These are phyloP conservation scores for Sporothrix luriei DNA, from an alignment of 2,329 filamentous ascomycete species.

Conservation along the genomic window DNA sequence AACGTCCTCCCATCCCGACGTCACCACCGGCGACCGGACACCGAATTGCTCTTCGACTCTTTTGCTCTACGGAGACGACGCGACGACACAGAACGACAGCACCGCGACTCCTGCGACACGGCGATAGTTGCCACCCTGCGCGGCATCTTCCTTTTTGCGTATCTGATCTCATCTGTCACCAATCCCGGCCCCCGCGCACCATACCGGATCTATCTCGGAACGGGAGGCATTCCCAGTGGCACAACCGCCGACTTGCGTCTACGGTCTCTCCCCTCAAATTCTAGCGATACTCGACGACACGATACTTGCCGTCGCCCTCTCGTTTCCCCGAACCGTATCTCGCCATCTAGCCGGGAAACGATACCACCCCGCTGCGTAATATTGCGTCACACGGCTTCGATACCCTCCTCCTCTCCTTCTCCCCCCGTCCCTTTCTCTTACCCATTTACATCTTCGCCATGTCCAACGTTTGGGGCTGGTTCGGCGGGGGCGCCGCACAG, in stretches of 20 bases:
- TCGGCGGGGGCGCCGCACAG: constrained; percentile 78
- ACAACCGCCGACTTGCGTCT: not conserved
- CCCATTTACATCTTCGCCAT: constrained; percentile 44
- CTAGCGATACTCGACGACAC: not conserved
- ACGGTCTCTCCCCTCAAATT: not conserved
- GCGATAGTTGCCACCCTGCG: not conserved
- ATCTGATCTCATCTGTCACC: constrained; percentile 12
- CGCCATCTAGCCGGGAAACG: not conserved
- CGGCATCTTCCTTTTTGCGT: not conserved
- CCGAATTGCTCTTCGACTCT: not conserved
- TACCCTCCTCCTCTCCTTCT: not conserved
- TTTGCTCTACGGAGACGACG: not conserved
- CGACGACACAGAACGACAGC: not conserved
- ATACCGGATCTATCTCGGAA: constrained; percentile 13
- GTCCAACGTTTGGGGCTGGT: constrained; percentile 82
- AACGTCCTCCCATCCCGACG: constrained; percentile 3
- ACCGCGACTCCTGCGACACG: not conserved
- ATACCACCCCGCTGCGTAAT: constrained; percentile 10
- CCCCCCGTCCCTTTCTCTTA: not conserved
- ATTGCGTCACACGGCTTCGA: not conserved
- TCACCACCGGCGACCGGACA: not conserved
- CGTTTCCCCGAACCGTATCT: not conserved
- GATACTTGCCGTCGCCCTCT: not conserved
- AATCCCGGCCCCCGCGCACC: not conserved
- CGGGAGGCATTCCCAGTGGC: not conserved